A percentile compares a stretch with the other conserved stretches of the same genome.
Evolutionary conservation across 1,284 basidiomycete genomes (phyloP).

Genomic region (Fomitopsis schrenkii): DNA sequence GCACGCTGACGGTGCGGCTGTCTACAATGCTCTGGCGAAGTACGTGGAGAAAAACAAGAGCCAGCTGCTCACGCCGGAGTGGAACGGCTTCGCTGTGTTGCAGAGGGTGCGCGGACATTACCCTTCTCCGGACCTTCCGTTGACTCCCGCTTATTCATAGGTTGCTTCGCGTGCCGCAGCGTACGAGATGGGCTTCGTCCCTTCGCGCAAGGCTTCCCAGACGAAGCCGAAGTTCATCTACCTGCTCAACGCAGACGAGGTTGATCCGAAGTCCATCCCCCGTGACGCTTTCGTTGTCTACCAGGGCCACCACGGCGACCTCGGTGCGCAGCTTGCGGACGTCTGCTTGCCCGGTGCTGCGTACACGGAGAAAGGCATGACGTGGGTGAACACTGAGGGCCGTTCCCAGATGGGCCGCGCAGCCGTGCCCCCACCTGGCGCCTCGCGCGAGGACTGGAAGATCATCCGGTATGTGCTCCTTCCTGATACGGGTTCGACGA

Average conservation of each 20-base stretch:
- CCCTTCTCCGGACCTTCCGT: neutral
- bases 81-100: conserved; percentile 94
- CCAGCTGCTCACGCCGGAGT: conserved; percentile 81
- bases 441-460: conserved; percentile 98
- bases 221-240: conserved; percentile 95
- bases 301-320: conserved; percentile 98
- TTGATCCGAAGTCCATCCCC: conserved; percentile 90
- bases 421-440: conserved; percentile 94
- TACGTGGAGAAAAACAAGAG: conserved; percentile 79
- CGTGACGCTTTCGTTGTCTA: conserved; percentile 96
- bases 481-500: neutral
- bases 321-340: conserved; percentile 95
- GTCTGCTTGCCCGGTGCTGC: conserved; percentile 92
- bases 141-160: conserved; percentile 35
- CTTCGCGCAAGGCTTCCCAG: conserved; percentile 72
- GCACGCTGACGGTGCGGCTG: conserved; percentile 81
- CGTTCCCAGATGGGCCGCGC: conserved; percentile 88
- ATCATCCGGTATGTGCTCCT: conserved; percentile 73
- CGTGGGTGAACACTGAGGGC: conserved; percentile 98
- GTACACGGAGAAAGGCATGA: conserved; percentile 94
- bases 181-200: conserved; percentile 92
- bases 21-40: conserved; percentile 77
- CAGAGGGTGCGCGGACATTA: conserved; percentile 65
- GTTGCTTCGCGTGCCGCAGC: conserved; percentile 91
- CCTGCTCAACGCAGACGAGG: conserved; percentile 94